A percentile compares a stretch with the other conserved stretches of the same genome.
phyloP scores from a whole-genome alignment of 495 filamentous ascomycete genomes.

The Apiosordaria backusii region DNA sequence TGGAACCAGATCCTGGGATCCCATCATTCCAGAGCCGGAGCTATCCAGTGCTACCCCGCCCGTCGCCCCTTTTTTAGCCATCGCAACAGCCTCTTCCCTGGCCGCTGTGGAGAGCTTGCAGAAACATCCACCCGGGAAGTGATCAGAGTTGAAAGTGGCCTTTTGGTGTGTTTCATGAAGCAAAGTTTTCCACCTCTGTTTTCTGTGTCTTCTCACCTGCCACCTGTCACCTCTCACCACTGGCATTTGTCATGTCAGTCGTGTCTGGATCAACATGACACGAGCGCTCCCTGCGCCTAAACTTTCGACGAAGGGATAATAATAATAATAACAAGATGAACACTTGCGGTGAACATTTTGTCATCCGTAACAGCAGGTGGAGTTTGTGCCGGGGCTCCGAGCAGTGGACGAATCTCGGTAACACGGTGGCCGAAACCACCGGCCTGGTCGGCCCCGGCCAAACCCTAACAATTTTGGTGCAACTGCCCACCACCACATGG shows the following conservation, averaged over 20 bases:
- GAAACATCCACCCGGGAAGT: neutral
- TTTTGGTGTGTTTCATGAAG: neutral
- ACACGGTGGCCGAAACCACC: neutral
- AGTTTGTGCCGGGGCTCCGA: neutral
- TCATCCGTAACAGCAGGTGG: neutral
- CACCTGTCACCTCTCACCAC: neutral
- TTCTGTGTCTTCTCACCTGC: neutral
- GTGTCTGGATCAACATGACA: neutral
- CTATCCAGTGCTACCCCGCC: neutral
- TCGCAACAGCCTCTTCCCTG: neutral
- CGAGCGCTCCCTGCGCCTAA: neutral
- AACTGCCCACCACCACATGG: neutral
- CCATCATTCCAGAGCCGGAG: slow-evolving; percentile 1
- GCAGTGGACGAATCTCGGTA: neutral
- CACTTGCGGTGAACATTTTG: too few species aligned
- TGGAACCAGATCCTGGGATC: neutral
- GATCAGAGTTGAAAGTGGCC: neutral
- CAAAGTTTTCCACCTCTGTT: neutral
- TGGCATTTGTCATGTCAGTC: neutral
- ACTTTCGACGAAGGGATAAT: too few species aligned
- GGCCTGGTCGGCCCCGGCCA: neutral
- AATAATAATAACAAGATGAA: too few species aligned
- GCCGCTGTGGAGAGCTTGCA: neutral
- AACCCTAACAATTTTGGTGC: too few species aligned
- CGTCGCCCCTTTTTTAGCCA: slow-evolving; percentile 2